Evolutionary conservation across 2,329 filamentous ascomycete species (phyloP).

Genomic region (Aspergillus tubingensis): DNA sequence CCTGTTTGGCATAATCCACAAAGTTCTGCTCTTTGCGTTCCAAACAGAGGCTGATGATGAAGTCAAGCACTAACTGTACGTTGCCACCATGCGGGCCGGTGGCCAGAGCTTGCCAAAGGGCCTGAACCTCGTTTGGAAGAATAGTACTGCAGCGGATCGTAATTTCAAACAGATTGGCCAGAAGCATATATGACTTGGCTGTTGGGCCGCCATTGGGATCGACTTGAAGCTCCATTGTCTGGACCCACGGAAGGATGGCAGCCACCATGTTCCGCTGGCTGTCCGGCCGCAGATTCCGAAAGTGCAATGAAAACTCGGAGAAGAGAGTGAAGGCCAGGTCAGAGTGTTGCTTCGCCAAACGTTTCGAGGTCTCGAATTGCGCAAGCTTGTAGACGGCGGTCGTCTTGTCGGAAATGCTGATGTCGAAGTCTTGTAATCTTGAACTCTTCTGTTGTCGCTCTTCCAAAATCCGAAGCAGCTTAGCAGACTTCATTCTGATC

Average conservation of each 20-base stretch:
- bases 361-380: conserved; percentile 93
- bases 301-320: conserved; percentile 91
- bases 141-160: conserved; percentile 88
- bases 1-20: conserved; percentile 96
- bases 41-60: conserved; percentile 90
- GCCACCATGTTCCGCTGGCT: conserved; percentile 93
- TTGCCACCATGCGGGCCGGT: conserved; percentile 92
- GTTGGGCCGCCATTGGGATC: conserved; percentile 91
- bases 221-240: conserved; percentile 86
- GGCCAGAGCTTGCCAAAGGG: conserved; percentile 92
- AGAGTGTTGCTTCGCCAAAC: conserved; percentile 82
- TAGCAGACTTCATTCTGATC: conserved; percentile 83
- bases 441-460: conserved; percentile 81
- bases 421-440: conserved; percentile 94
- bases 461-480: conserved; percentile 77
- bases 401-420: conserved; percentile 97
- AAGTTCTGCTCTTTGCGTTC: conserved; percentile 97
- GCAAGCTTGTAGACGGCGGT: conserved; percentile 97
- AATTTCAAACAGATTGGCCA: conserved; percentile 93
- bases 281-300: conserved; percentile 79
- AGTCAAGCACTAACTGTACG: conserved; percentile 90
- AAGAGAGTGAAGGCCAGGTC: conserved; percentile 92
- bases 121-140: conserved; percentile 94
- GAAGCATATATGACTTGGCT: conserved; percentile 86
- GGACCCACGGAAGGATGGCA: conserved; percentile 93